phyloP scores from a whole-genome alignment of 371 early-diverging fungal genomes.

The Apophysomyces variabilis region DNA sequence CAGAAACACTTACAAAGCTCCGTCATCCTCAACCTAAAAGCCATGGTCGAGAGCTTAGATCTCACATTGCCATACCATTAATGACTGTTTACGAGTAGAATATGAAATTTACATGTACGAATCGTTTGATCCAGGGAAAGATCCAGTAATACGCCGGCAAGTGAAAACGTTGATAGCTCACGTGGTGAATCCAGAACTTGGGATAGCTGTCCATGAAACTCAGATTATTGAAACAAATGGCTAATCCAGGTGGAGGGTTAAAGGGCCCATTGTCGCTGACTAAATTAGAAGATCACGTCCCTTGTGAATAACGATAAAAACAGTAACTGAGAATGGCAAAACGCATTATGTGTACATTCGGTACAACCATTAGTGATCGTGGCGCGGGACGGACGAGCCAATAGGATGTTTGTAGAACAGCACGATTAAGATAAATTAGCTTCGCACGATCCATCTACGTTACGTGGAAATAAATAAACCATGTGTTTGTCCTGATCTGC shows the following conservation, averaged over 20 bases:
- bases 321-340: conserved; percentile 11
- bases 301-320: conserved; percentile 5
- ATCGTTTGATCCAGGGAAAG: too few relatives aligned
- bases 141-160: too few relatives aligned
- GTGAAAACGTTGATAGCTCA: background rate
- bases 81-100: too few relatives aligned
- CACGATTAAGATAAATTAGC: background rate
- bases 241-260: conserved; percentile 4
- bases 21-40: too few relatives aligned
- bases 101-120: too few relatives aligned
- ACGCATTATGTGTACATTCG: conserved; percentile 2
- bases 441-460: conserved; percentile 9
- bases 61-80: too few relatives aligned
- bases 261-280: background rate
- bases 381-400: conserved; percentile 8
- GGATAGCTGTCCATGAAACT: background rate
- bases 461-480: background rate
- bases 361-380: conserved; percentile 6
- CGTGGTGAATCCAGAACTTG: conserved; percentile 7
- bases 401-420: background rate
- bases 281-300: conserved; percentile 2
- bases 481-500: conserved; percentile 1
- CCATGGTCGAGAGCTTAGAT: too few relatives aligned
- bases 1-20: too few relatives aligned
- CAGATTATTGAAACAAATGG: conserved; percentile 1